Evolutionary conservation across 2,329 filamentous ascomycete species (phyloP), one percentile per base, ranked within the genome.

Genomic region (Immersiporthe knoxdaviesiana): DNA sequence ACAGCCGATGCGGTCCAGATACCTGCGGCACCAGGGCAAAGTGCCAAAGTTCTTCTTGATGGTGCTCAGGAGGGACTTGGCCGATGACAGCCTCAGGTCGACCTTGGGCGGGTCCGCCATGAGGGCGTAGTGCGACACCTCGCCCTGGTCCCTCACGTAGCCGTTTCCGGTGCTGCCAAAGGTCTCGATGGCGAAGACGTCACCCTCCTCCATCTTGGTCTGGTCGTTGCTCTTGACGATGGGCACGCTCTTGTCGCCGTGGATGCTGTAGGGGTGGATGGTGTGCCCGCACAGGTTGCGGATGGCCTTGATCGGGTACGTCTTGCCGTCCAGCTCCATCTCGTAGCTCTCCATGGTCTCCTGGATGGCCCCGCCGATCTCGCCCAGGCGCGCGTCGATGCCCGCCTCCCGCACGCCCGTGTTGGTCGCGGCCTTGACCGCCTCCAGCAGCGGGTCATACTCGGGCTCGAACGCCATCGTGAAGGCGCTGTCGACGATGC

Each of bases 41-140:
- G 94, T 97, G 73, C 93, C 93, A 79, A 97, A 98, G 81, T 97
- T 97, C 86, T 97, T 97, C 82, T 93, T 96, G 80, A 98, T 97
- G 41, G 93, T 91, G 75, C 87, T 96, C 74, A 97, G 84, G 68
- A 98, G 84, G 68, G 90, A 91, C 84, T 94, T 96, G 70, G 94
- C 94, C 60, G 93, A 97, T 58, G 90, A 88, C 63, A 97, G 83
- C 64, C 92, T 88, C 70, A 97, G 83, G 69, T 92, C 88, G 10
- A 92, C 90, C 77, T 93, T 92, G 63, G 90, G 88, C 4, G 90
- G 90, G 78, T 97, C 91, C 44, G 83, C 80, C 71, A 87, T 84
- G 79, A 91, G 90, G 60, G 93, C 94, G 76, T 97, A 98, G 80
- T 97, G 94, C 58, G 93, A 97, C 24, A 90, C 88, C 84, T 97